Base-by-base conservation (phyloP, 2,329 filamentous ascomycete species). In the Dactylellina leptospora region DNA sequence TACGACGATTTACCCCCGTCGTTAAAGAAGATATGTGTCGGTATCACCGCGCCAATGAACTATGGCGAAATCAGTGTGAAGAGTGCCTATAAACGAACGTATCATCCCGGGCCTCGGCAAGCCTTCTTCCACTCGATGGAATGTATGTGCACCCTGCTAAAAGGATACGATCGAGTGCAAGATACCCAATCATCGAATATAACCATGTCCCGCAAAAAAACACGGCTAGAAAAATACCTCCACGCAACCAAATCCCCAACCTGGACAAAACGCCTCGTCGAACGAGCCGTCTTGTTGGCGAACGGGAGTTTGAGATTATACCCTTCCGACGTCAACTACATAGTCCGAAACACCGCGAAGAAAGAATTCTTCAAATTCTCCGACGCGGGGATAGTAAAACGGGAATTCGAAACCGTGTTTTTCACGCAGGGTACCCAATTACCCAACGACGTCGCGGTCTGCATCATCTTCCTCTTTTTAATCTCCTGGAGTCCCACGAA, bases 401-500 rank as follows among this genome's bases (percentile, higher is more conserved):
- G 33, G 0, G 62, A 68, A 27, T 25, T 68, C 2, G 62, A 59
- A 28, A 51, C 30, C 9, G 62, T 68, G 13, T 59, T 68, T n/a
- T 58, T 45, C 9, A 30, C 6, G 2, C 25, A 45, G 16, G 20
- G 28, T 2, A 38, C 28, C 0, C 20, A 16, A 4, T 16, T 68
- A 0, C 62, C 54, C 9, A n/a, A 47, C 0, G 62, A 68, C 5
- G n/a, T 50, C 10, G 47, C 36, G 1, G 45, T 60, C 8, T 58
- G 40, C 33, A 47, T 68, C n/a, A 9, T 68, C 2, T 68, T 68
- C 16, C 4, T 68, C 1, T 68, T 68, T 58, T 25, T 68, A 8
- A 68, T 68, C 18, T 54, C 62, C 3, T 68, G 62, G 62, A 53
- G 44, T 16, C 23, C 62, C 4, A 45, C 45, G 18, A 20, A 50